These are phyloP conservation scores for Thalassiosira hispida DNA, from an alignment of 352 stramenopile species.

Conservation along the genomic window DNA sequence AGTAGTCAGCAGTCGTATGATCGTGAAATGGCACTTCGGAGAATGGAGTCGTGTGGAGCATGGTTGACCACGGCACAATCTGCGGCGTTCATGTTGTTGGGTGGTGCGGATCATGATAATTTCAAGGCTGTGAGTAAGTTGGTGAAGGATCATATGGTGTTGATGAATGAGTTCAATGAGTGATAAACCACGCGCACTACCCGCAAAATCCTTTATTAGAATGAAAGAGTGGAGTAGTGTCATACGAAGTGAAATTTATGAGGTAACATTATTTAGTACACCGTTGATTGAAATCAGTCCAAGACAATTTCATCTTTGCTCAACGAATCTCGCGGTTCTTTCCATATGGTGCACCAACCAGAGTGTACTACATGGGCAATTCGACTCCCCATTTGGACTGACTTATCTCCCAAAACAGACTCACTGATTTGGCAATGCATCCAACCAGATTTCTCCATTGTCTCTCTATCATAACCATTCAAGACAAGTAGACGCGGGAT, in stretches of 20 bases:
- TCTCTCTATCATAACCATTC: constrained; percentile 20
- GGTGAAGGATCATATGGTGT: constrained; percentile 92
- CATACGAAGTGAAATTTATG: no score
- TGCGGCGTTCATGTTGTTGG: constrained; percentile 94
- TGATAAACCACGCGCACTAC: neutral
- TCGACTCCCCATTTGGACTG: constrained; percentile 19
- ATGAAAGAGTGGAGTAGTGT: no score
- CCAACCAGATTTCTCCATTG: constrained; percentile 17
- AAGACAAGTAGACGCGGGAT: constrained; percentile 25
- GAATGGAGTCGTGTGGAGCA: constrained; percentile 92
- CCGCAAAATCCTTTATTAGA: no score
- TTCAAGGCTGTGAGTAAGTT: constrained; percentile 93
- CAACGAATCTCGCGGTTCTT: no score
- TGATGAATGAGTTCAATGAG: constrained; percentile 83
- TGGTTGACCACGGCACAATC: constrained; percentile 96
- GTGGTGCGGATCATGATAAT: constrained; percentile 88
- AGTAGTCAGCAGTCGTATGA: constrained; percentile 88
- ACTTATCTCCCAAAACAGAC: constrained; percentile 14
- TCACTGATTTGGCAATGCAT: constrained; percentile 17
- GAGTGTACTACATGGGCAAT: constrained; percentile 13
- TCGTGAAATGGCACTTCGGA: constrained; percentile 91
- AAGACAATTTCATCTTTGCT: no score
- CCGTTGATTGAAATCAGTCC: no score
- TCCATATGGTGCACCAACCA: constrained; percentile 10
- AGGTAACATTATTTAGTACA: no score